These are phyloP conservation scores for Mycena galericulata DNA, from an alignment of 768 basidiomycete species.

Conservation along the genomic window DNA sequence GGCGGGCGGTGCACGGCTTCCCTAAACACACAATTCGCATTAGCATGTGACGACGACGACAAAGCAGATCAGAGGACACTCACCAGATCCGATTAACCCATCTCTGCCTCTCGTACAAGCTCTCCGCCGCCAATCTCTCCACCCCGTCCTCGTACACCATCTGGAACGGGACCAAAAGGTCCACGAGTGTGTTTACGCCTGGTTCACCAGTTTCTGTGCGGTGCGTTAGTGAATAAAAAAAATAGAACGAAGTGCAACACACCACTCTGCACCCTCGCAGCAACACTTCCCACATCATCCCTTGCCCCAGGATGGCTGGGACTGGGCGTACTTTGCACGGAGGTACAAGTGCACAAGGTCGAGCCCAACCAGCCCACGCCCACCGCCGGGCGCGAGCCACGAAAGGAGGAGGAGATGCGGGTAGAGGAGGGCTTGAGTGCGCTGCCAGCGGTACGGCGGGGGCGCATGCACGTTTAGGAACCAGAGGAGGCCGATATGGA, in stretches of 20 bases:
- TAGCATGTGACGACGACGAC: conserved; percentile 5
- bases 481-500: conserved; percentile 88
- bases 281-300: conserved; percentile 90
- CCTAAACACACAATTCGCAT: conserved; percentile 56
- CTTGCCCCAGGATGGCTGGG: conserved; percentile 83
- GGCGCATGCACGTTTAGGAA: conserved; percentile 92
- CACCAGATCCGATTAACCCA: conserved; percentile 95
- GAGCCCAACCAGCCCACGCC: conserved; percentile 86
- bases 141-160: conserved; percentile 91
- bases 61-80: conserved; percentile 42
- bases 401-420: conserved; percentile 88
- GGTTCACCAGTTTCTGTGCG: conserved; percentile 16
- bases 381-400: conserved; percentile 88
- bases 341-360: conserved; percentile 89
- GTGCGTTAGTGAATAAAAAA: background rate
- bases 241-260: conserved; percentile 36
- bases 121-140: conserved; percentile 90
- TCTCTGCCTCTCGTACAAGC: conserved; percentile 84
- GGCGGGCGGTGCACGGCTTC: conserved; percentile 79
- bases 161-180: conserved; percentile 90
- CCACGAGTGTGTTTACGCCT: conserved; percentile 63
- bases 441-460: conserved; percentile 83
- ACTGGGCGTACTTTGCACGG: conserved; percentile 85
- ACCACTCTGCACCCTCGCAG: conserved; percentile 73
- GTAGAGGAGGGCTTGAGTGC: conserved; percentile 85